Conservation (phyloP, 768 basidiomycete genomes). For the Trametes maxima region DNA sequence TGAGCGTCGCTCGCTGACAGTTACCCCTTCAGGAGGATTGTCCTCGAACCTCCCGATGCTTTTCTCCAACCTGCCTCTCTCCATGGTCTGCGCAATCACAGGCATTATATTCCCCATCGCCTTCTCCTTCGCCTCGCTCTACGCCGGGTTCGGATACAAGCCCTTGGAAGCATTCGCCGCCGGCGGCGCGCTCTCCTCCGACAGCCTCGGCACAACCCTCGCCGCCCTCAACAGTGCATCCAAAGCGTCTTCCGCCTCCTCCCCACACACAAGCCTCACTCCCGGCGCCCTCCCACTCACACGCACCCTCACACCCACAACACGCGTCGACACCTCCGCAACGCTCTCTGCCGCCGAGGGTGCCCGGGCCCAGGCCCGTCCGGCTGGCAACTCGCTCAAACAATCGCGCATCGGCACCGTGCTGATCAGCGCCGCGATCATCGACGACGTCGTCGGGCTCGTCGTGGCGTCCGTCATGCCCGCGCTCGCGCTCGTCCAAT, state of each 20-base stretch:
- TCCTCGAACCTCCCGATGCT: constrained; percentile 50
- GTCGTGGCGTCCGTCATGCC: constrained; percentile 58
- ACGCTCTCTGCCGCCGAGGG: constrained; percentile 54
- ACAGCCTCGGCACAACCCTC: constrained; percentile 67
- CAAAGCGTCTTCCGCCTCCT: not conserved
- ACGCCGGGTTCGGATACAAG: constrained; percentile 44
- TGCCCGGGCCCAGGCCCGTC: constrained; percentile 28
- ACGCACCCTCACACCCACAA: not conserved
- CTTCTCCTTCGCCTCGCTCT: constrained; percentile 47
- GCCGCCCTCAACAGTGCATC: constrained; percentile 47
- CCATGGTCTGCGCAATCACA: constrained; percentile 49
- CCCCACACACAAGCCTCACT: not conserved
- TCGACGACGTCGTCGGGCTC: constrained; percentile 67
- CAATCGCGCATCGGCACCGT: constrained; percentile 57
- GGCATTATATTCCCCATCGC: constrained; percentile 56
- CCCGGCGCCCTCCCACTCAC: not conserved
- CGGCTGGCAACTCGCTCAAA: not conserved
- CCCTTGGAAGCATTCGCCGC: constrained; percentile 57
- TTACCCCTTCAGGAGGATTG: constrained; percentile 62
- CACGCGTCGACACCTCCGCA: not conserved
- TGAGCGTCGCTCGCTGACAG: constrained; percentile 29
- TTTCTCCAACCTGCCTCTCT: constrained; percentile 48
- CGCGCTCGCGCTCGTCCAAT: constrained; percentile 35
- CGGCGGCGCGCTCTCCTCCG: constrained; percentile 62
- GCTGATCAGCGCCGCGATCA: constrained; percentile 60